Evolutionary conservation across 129 eudicot genomes (phyloP).

Genomic region (Pittosporum tobira): DNA sequence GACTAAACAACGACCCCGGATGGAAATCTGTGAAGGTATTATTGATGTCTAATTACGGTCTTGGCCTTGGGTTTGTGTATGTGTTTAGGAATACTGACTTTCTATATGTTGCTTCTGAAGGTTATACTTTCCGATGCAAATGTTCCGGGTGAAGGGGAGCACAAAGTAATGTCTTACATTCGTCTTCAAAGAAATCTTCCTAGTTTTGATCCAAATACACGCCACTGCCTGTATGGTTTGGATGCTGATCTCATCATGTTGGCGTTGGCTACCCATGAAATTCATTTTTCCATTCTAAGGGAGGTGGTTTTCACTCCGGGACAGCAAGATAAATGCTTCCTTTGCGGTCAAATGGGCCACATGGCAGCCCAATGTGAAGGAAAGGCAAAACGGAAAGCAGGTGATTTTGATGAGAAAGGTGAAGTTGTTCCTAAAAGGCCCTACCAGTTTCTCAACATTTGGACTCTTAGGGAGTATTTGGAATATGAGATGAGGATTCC

Average conservation of each 20-base stretch:
- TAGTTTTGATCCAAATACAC: constrained; percentile 29
- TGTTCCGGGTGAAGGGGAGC: constrained; percentile 41
- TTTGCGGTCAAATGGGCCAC: constrained; percentile 92
- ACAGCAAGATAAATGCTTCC: constrained; percentile 84
- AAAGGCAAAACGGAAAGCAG: constrained; percentile 82
- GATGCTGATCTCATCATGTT: constrained; percentile 35
- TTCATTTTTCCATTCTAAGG: constrained; percentile 28
- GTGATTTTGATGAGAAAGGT: constrained; percentile 88
- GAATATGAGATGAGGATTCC: constrained; percentile 91
- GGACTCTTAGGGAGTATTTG: constrained; percentile 92
- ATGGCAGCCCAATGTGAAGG: constrained; percentile 80
- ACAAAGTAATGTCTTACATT: constrained; percentile 29
- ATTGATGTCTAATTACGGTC: not conserved
- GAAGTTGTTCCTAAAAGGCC: constrained; percentile 66
- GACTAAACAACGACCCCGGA: constrained; percentile 17
- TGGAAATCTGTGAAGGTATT: constrained; percentile 28
- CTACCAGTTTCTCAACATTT: constrained; percentile 87
- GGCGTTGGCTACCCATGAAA: constrained; percentile 33
- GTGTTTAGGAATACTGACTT: not conserved
- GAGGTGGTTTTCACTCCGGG: constrained; percentile 72
- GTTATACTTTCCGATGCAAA: constrained; percentile 32
- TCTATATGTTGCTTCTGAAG: constrained; percentile 7
- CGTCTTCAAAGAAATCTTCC: constrained; percentile 35
- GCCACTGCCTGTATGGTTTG: constrained; percentile 30
- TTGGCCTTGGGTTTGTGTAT: not conserved